Percentiles rank a stretch among this genome's conserved stretches.
phyloP scores from a whole-genome alignment of 2,329 filamentous ascomycete genomes.

The Fonsecaea multimorphosa region DNA sequence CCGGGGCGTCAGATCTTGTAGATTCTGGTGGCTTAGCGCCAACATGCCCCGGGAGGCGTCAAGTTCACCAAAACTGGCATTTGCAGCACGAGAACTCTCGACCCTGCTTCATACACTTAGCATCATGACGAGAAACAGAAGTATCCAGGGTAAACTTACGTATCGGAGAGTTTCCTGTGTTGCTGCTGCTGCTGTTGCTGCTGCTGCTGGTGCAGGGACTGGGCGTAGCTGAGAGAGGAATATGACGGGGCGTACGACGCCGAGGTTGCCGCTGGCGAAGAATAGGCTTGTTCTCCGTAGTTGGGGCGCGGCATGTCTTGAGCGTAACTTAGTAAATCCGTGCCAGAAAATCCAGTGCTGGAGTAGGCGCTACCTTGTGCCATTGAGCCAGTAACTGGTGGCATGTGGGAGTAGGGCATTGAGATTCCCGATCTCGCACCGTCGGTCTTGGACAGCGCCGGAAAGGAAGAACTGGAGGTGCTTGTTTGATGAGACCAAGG shows the following conservation, averaged over 20 bases:
- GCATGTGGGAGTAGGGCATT: constrained; percentile 74
- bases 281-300: constrained; percentile 73
- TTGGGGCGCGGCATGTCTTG: constrained; percentile 80
- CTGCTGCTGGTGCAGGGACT: constrained; percentile 59
- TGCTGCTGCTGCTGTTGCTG: constrained; percentile 62
- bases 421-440: constrained; percentile 66
- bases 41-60: constrained; percentile 95
- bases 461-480: constrained; percentile 62
- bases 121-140: constrained; percentile 53
- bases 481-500: constrained; percentile 74
- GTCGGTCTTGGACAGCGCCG: constrained; percentile 64
- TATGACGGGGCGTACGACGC: constrained; percentile 73
- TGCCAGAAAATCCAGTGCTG: constrained; percentile 65
- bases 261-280: constrained; percentile 72
- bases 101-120: constrained; percentile 17
- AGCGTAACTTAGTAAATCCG: constrained; percentile 70
- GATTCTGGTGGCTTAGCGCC: constrained; percentile 75
- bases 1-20: constrained; percentile 75
- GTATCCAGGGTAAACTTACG: constrained; percentile 66
- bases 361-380: constrained; percentile 71
- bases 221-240: constrained; percentile 76
- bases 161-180: constrained; percentile 76
- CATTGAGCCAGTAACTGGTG: constrained; percentile 75
- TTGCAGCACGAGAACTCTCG: constrained; percentile 55
- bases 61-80: constrained; percentile 81